Evolutionary conservation across 208 protist genomes (phyloP).

Genomic region (Porcisia hertigi): DNA sequence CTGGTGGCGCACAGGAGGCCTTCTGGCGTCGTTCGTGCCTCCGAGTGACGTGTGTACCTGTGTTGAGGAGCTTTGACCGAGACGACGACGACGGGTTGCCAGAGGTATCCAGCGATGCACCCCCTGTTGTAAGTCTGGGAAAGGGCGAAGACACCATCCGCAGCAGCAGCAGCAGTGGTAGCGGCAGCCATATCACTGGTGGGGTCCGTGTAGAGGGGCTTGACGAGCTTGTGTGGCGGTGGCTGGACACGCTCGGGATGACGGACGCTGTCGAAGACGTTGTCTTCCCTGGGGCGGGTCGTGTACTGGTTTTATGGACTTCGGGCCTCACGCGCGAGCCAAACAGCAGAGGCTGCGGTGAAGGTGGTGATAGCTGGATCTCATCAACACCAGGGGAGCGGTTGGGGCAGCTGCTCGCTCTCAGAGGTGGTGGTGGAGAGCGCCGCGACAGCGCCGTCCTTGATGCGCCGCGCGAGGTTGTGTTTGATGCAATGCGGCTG

Average conservation of each 20-base stretch:
- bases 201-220: background rate
- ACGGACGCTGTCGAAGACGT: conserved; percentile 16
- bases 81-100: background rate
- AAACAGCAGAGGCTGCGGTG: background rate
- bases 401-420: background rate
- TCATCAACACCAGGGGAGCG: background rate
- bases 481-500: conserved; percentile 10
- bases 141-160: background rate
- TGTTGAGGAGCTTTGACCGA: background rate
- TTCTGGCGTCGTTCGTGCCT: conserved; percentile 19
- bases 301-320: conserved; percentile 19
- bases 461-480: background rate
- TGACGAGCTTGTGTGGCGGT: conserved; percentile 24
- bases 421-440: background rate
- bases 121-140: background rate
- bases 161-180: background rate
- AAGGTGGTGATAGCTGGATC: background rate
- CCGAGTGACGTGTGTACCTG: conserved; percentile 13
- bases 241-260: conserved; percentile 20
- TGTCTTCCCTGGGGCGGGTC: conserved; percentile 9
- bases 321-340: background rate
- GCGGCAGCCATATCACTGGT: background rate
- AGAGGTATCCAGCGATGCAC: background rate
- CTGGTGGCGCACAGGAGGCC: conserved; percentile 6
- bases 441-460: background rate